Evolutionary conservation across 495 filamentous ascomycete genomes (phyloP), one percentile per base, ranked within the genome.

Genomic region (Xylaria nigripes): DNA sequence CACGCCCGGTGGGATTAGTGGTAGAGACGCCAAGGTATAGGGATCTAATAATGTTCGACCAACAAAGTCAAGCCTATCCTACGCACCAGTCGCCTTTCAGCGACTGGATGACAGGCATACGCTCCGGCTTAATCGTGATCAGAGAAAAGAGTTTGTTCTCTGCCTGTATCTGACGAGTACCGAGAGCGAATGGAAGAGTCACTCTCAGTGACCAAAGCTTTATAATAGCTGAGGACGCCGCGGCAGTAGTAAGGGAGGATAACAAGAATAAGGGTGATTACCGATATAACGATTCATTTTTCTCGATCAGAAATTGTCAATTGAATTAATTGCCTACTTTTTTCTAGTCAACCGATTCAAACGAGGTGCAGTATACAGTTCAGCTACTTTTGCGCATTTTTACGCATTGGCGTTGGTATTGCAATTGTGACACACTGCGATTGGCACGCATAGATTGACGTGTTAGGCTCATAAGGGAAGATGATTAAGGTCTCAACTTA

Each of bases 51-150:
- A 72, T 84, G 81, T 86, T 59, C 63, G 86, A 82, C 75, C 86
- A 81, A 79, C 86, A 84, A 84, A 95, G 87, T 93, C 89, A 93
- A 92, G 82, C 87, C 70, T 77, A 80, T 78, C 84, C 88, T 84
- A 93, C 77, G 82, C 84, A 83, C 80, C 83, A 67, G 71, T 75
- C 70, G 76, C 80, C 83, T 92, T 73, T 92, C 87, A 79, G 81
- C 74, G 83, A 83, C 80, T 81, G 66, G 64, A 71, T 74, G 70
- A 61, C 63, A 76, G 65, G 70, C 47, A 67, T 81, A 76, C 77
- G 87, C 89, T 92, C 89, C 89, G 88, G 89, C 89, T 95, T 93
- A 95, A 89, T 93, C 82, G 86, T 80, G 85, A 83, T 85, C 86
- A 68, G 44, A 27, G 53, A 57, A 55, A 51, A 44, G 1, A 34